Evolutionary conservation across 2,329 filamentous ascomycete species (phyloP).

Genomic region (Neonectria coccinea): DNA sequence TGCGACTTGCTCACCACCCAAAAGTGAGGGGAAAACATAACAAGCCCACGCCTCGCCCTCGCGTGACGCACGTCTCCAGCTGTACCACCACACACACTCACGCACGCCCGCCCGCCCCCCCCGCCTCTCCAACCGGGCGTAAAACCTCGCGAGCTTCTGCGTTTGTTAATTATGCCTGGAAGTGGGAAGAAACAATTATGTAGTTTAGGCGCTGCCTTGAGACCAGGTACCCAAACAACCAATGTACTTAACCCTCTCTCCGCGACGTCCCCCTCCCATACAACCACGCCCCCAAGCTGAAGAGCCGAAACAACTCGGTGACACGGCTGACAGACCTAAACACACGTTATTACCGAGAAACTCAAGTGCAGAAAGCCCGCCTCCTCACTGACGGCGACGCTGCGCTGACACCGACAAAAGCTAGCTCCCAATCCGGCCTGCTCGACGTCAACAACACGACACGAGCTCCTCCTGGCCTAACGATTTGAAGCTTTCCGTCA

Average conservation of each 20-base stretch:
- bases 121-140: background rate
- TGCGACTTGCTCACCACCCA: background rate
- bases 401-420: background rate
- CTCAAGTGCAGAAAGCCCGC: background rate
- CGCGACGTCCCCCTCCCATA: too few relatives aligned
- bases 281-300: too few relatives aligned
- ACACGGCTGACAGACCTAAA: background rate
- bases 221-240: too few relatives aligned
- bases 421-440: slow-evolving; percentile 2
- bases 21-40: background rate
- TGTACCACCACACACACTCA: slow-evolving; percentile 9
- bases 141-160: background rate
- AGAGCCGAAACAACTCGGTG: background rate
- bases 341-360: too few relatives aligned
- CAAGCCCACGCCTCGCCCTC: background rate
- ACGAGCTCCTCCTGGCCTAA: background rate
- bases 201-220: background rate
- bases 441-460: slow-evolving; percentile 6
- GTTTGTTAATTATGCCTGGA: background rate
- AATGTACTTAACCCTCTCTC: too few relatives aligned
- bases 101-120: background rate
- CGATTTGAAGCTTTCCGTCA: too few relatives aligned
- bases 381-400: background rate
- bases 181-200: background rate
- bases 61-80: slow-evolving; percentile 6